phyloP scores from a whole-genome alignment of 2,329 filamentous ascomycete genomes.

The Colletotrichum tropicicola region DNA sequence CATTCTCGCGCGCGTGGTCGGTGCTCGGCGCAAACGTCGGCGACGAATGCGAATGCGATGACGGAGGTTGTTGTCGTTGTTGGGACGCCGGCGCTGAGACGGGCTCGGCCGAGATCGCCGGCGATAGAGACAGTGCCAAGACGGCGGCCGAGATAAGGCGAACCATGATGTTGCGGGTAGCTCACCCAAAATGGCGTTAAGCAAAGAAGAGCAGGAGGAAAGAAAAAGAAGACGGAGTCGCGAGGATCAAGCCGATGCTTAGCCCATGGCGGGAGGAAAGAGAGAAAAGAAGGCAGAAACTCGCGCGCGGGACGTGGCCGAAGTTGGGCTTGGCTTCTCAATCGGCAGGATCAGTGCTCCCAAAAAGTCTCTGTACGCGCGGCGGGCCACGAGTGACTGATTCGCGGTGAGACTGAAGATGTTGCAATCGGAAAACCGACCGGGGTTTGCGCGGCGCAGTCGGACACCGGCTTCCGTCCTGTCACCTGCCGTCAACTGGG shows the following conservation, averaged over 20 bases:
- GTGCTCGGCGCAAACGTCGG: constrained; percentile 39
- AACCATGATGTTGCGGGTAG: background rate
- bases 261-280: too few relatives aligned
- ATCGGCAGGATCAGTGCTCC: background rate
- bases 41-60: background rate
- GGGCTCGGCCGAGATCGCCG: constrained; percentile 7
- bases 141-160: background rate
- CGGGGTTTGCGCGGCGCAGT: background rate
- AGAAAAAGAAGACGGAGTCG: background rate
- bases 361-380: background rate
- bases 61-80: background rate
- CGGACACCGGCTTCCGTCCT: background rate
- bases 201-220: background rate
- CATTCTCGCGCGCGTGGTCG: constrained; percentile 57
- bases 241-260: too few relatives aligned
- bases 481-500: constrained; percentile 11
- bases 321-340: too few relatives aligned
- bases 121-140: constrained; percentile 12
- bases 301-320: too few relatives aligned
- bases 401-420: constrained; percentile 24
- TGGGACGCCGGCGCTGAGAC: constrained; percentile 2
- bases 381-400: constrained; percentile 14
- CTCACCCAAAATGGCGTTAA: background rate
- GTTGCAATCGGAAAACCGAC: constrained; percentile 16
- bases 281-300: too few relatives aligned